Evolutionary conservation across 2,329 filamentous ascomycete species (phyloP), one percentile per base, ranked within the genome.

Genomic region (Gnomoniopsis smithogilvyi): DNA sequence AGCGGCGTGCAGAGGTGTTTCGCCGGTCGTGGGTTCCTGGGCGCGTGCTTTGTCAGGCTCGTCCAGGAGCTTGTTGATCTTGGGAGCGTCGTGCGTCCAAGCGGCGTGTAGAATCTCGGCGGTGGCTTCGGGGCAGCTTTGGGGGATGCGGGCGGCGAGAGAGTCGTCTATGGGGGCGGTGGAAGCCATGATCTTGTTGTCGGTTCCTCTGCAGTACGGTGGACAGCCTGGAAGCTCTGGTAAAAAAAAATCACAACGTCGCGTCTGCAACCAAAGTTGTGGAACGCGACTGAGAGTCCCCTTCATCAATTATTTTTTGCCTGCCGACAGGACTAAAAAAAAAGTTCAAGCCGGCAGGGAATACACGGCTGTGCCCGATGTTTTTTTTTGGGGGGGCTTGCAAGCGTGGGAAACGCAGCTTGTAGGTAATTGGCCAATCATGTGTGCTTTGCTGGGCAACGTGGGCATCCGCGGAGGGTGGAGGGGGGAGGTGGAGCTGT

Each of bases 1-100:
- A 43, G 92, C 92, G 22, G 93, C 90, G 74, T 98, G 95, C 15
- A 98, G 81, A 11, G 94, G 92, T 10, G 92, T 92, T 73, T 89
- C 92, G 61, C 91, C 91, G 1, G 93, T 96, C 62, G 88, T 86
- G 6, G 89, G 83, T 69, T 98, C 94, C 73, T 94, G 92, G 4
- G 89, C 86, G 71, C 89, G 92, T 78, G 91, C 76, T 76, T 76
- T 77, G 58, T 78, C 87, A 51, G 81, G 85, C 3, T 75, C 80
- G 67, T 83, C 80, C 62, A 96, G 83, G 8, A 96, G 82, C 58
- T 82, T 81, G 70, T 87, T 88, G 46, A 96, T 82, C 52, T 82
- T 80, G 38, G 81, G 72, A 61, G 88, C 74, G 71, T 96, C 80
- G 68, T 85, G 83, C 58, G 73, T 73, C 82, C 83, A 85, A 58